Percentiles rank a stretch among this genome's conserved stretches.
Conservation (phyloP, 805 yeast species). For the Saccharomycopsis sp. region DNA sequence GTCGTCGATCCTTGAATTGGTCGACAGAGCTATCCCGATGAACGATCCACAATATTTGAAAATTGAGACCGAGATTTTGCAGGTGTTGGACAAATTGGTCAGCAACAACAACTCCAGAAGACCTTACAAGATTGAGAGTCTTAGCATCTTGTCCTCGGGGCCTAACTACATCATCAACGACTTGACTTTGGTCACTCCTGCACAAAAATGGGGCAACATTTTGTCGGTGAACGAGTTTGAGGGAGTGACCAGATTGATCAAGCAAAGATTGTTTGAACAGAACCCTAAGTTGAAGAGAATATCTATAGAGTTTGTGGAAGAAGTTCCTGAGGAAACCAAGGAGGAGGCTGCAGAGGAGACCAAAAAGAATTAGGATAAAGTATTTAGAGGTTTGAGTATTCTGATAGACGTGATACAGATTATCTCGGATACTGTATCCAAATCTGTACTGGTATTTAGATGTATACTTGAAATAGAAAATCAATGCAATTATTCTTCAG, state of each 20-base stretch:
- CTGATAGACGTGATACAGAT: too few relatives aligned
- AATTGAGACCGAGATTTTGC: conserved; percentile 35
- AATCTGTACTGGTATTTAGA: too few relatives aligned
- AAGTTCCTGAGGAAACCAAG: neutral
- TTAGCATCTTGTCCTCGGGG: conserved; percentile 50
- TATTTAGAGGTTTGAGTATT: neutral
- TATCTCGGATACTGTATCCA: too few relatives aligned
- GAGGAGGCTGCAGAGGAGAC: neutral
- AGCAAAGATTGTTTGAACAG: conserved; percentile 12
- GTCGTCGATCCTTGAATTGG: conserved; percentile 64
- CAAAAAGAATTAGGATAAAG: neutral
- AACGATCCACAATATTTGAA: conserved; percentile 43
- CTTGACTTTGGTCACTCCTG: conserved; percentile 33
- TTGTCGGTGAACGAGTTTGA: conserved; percentile 37
- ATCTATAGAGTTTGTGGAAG: conserved; percentile 19
- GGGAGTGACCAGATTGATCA: conserved; percentile 29
- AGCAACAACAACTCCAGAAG: conserved; percentile 37
- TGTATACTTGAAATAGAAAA: too few relatives aligned
- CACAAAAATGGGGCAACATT: conserved; percentile 40
- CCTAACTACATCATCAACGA: conserved; percentile 44
- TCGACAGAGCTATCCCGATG: conserved; percentile 61
- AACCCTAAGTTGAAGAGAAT: conserved; percentile 19
- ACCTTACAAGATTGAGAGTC: conserved; percentile 33
- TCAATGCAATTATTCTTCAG: too few relatives aligned
- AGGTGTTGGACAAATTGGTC: conserved; percentile 28